Evolutionary conservation across 129 eudicot species (phyloP), one percentile per base, ranked within the genome.

Genomic region (Flaveria trinervia): DNA sequence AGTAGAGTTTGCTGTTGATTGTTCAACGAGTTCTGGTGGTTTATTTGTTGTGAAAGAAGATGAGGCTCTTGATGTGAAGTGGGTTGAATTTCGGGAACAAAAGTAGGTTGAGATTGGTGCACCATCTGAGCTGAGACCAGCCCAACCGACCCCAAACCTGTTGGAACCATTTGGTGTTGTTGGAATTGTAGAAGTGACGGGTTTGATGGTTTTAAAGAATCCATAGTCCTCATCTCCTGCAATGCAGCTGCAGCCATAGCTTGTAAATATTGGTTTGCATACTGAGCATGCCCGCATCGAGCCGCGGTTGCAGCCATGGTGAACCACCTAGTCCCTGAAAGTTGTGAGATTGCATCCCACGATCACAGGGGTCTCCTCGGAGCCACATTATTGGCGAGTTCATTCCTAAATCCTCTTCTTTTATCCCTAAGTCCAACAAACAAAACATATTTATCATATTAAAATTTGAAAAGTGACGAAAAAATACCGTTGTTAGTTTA

Each of bases 271-370:
- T 91, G 23, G 86, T 81, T 76, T 89, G 93, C 80, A 91, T 60
- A 15, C 93, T 84, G 41, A 90, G 80, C 91, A 93, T 88, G 18
- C 89, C 85, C 12, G 88, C 72, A 71, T 86, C 97, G 0, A 88
- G 73, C 80, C 97, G 76, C 18, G 98, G 97, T 26, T 91, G 98
- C 91, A 91, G 69, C 92, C 92, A 93, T 1, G 93, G 89, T 39
- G 88, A 68, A n/a, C 69, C 83, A 28, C 90, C 92, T 8, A 87
- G 44, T 64, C 97, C 96, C 77, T 90, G 98, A 59, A 93, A 89
- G 62, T 89, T 93, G 6, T 89, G 76, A 2, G 98, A 81, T 44
- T 85, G 96, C 15, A 83, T 46, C 26, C 97, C 85, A 11, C 79
- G 87, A 30, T 75, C 89, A 54, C 86, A 90, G 8, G 70, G 71